phyloP scores from a whole-genome alignment of 2,329 filamentous ascomycete species.

The Dothideomycetes sp. region DNA sequence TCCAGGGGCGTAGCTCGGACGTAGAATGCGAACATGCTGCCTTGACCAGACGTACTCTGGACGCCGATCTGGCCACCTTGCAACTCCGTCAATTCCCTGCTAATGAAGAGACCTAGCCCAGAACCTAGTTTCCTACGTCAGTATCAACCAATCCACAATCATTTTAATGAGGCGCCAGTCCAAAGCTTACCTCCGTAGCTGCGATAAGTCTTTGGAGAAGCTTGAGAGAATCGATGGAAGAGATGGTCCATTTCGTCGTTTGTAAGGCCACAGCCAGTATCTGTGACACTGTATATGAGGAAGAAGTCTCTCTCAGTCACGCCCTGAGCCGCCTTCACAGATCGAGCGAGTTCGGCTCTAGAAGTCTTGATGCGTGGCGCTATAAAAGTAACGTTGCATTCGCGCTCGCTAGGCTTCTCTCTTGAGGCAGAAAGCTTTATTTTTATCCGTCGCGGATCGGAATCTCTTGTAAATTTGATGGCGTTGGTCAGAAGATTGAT shows the following conservation, averaged over 20 bases:
- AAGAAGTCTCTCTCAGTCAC: constrained; percentile 23
- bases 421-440: constrained; percentile 26
- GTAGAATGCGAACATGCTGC: constrained; percentile 57
- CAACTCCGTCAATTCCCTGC: constrained; percentile 54
- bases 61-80: constrained; percentile 59
- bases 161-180: no score
- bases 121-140: no score
- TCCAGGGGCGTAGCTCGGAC: constrained; percentile 35
- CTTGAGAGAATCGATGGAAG: constrained; percentile 58
- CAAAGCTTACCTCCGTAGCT: constrained; percentile 59
- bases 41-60: constrained; percentile 43
- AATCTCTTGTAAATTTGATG: constrained; percentile 29
- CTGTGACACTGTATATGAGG: constrained; percentile 22
- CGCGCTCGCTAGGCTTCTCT: constrained; percentile 19
- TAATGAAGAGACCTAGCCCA: constrained; percentile 58
- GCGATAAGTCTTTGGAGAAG: constrained; percentile 53
- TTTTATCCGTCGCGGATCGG: constrained; percentile 22
- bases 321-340: background rate
- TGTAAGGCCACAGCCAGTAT: constrained; percentile 24
- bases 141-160: no score
- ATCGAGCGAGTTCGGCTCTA: background rate
- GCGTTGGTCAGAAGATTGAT: constrained; percentile 27
- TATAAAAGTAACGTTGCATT: constrained; percentile 22
- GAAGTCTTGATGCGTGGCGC: constrained; percentile 7
- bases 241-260: constrained; percentile 30